Percentiles rank a stretch among this genome's conserved stretches.
Conservation (phyloP, 2,329 filamentous ascomycete genomes). For the Onygenales sp. region DNA sequence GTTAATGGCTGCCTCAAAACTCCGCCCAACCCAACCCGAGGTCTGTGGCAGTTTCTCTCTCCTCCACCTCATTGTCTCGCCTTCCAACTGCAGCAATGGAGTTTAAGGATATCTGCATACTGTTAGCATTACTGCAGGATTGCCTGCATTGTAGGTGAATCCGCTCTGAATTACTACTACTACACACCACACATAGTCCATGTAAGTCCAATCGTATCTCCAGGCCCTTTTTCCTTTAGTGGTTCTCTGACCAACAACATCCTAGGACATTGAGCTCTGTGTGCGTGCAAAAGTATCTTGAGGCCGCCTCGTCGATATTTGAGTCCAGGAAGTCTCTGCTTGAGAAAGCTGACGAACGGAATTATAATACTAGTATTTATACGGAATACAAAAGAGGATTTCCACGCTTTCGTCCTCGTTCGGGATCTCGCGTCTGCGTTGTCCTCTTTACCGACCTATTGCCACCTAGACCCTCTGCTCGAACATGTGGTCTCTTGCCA, state of each 20-base stretch:
- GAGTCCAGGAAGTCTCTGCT: constrained; percentile 41
- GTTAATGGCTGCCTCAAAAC: too few species aligned
- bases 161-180: constrained; percentile 9
- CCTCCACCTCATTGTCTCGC: background rate
- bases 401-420: constrained; percentile 11
- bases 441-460: constrained; percentile 13
- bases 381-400: constrained; percentile 18
- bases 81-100: background rate
- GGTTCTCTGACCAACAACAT: background rate
- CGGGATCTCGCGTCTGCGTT: constrained; percentile 4
- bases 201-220: background rate
- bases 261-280: constrained; percentile 7
- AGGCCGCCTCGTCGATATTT: constrained; percentile 1
- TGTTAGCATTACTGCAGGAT: constrained; percentile 22
- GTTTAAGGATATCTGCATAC: constrained; percentile 3
- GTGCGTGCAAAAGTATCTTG: background rate
- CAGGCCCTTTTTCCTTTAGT: background rate
- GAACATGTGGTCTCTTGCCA: constrained; percentile 1
- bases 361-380: constrained; percentile 13
- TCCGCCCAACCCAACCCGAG: background rate
- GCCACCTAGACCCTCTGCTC: constrained; percentile 11
- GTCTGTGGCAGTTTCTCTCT: background rate
- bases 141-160: constrained; percentile 7
- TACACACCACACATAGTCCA: constrained; percentile 6
- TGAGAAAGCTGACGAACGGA: background rate